Evolutionary conservation across 768 basidiomycete species (phyloP).

Genomic region (Botryobasidium botryosum): DNA sequence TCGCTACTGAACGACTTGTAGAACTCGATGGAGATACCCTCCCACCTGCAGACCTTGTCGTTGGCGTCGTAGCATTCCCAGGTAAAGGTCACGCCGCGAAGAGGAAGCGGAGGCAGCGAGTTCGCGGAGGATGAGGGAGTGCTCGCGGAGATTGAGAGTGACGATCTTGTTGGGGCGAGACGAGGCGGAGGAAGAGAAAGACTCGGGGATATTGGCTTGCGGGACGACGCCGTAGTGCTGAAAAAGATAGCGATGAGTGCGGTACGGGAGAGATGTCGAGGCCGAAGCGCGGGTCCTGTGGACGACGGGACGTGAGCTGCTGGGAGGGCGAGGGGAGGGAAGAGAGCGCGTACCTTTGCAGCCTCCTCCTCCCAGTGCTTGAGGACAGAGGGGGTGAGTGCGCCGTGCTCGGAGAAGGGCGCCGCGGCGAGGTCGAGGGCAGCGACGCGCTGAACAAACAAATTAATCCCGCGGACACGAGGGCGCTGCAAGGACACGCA

Average conservation of each 20-base stretch:
- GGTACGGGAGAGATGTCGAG: slow-evolving; percentile 54
- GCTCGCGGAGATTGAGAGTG: slow-evolving; percentile 83
- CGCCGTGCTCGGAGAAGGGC: slow-evolving; percentile 39
- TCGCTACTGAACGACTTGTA: slow-evolving; percentile 46
- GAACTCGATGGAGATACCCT: slow-evolving; percentile 67
- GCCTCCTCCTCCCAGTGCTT: slow-evolving; percentile 45
- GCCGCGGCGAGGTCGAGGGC: slow-evolving; percentile 8
- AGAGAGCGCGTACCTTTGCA: slow-evolving; percentile 9
- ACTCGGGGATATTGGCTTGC: slow-evolving; percentile 67
- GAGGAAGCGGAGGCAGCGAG: slow-evolving; percentile 38
- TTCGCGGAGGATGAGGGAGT: slow-evolving; percentile 62
- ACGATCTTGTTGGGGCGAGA: slow-evolving; percentile 57
- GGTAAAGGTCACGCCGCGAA: slow-evolving; percentile 29
- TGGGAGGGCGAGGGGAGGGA: background rate
- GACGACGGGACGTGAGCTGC: background rate
- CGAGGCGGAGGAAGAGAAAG: slow-evolving; percentile 62
- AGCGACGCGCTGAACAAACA: no score
- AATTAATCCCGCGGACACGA: no score
- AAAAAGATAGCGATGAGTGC: slow-evolving; percentile 29
- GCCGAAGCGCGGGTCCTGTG: slow-evolving; percentile 8
- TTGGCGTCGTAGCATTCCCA: slow-evolving; percentile 85
- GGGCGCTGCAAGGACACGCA: no score
- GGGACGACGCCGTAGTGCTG: slow-evolving; percentile 79
- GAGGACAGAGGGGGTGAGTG: slow-evolving; percentile 40
- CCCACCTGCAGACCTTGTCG: slow-evolving; percentile 57